phyloP scores from a whole-genome alignment of 306 rosid species.

The Betula pendula region DNA sequence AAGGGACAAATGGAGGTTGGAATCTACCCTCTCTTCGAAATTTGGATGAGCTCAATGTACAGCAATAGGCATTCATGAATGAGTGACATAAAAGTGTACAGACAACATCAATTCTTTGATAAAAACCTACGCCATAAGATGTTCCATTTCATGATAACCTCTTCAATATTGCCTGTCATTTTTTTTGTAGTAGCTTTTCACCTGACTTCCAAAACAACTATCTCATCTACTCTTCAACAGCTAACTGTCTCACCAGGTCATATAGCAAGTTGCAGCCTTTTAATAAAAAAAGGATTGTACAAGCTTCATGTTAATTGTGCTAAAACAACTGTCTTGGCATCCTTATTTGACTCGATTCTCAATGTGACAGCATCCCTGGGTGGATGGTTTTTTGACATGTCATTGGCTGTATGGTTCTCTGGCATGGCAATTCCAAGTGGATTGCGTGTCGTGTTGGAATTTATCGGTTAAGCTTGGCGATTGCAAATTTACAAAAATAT shows the following conservation, averaged over 20 bases:
- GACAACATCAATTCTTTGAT: slow-evolving; percentile 9
- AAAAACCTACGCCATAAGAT: slow-evolving; percentile 8
- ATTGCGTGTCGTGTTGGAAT: slow-evolving; percentile 54
- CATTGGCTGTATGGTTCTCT: slow-evolving; percentile 20
- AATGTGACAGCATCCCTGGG: slow-evolving; percentile 11
- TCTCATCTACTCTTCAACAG: slow-evolving; percentile 69
- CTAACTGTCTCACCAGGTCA: slow-evolving; percentile 56
- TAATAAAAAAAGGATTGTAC: slow-evolving; percentile 10
- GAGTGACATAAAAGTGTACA: slow-evolving; percentile 21
- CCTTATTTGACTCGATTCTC: slow-evolving; percentile 31
- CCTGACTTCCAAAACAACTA: slow-evolving; percentile 38
- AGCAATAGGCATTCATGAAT: slow-evolving; percentile 22
- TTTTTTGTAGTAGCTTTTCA: slow-evolving; percentile 38
- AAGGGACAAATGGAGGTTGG: slow-evolving; percentile 29
- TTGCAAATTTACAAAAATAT: slow-evolving; percentile 29
- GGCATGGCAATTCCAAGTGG: slow-evolving; percentile 17
- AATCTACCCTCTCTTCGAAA: slow-evolving; percentile 10
- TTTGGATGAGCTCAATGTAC: slow-evolving; percentile 24
- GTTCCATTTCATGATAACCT: slow-evolving; percentile 19
- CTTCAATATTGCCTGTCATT: slow-evolving; percentile 25
- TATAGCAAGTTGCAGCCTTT: slow-evolving; percentile 27
- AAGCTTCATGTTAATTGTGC: slow-evolving; percentile 14
- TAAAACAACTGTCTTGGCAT: slow-evolving; percentile 30
- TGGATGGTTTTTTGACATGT: slow-evolving; percentile 23
- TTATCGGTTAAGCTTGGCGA: slow-evolving; percentile 30